Conservation (phyloP, 306 rosid genomes). For the Fragaria ananassa region DNA sequence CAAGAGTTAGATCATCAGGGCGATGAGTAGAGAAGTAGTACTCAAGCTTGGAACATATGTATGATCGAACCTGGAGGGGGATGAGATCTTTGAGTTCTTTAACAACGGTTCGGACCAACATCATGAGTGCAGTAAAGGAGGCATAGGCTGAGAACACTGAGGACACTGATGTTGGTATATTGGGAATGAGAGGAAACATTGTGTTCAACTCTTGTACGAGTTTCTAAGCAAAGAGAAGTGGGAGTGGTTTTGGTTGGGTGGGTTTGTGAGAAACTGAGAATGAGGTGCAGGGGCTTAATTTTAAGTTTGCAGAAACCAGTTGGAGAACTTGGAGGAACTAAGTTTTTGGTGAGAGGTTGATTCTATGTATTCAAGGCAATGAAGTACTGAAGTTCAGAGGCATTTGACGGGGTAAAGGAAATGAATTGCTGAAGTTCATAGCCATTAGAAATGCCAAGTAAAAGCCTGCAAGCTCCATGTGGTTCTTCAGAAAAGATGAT, state of each 20-base stretch:
- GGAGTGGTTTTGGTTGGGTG: no score
- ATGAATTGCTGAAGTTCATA: neutral
- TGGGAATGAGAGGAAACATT: neutral
- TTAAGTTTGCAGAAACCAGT: neutral
- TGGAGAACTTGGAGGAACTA: neutral
- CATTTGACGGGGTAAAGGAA: neutral
- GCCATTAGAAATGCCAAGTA: neutral
- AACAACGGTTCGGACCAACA: constrained; percentile 29
- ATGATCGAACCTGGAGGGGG: neutral
- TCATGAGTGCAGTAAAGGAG: constrained; percentile 31
- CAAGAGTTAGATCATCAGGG: neutral
- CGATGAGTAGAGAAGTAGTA: neutral
- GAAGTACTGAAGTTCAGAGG: neutral
- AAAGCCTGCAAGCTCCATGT: neutral
- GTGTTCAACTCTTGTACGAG: neutral
- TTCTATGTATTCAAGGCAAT: neutral
- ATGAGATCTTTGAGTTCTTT: neutral
- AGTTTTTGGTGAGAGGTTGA: neutral
- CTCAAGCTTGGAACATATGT: neutral
- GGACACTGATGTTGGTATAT: constrained; percentile 13
- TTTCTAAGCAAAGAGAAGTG: no score
- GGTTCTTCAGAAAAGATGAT: neutral
- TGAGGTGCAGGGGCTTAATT: neutral
- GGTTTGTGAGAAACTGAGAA: neutral
- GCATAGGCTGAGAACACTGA: constrained; percentile 39